Percentiles rank a stretch among this genome's conserved stretches.
Conservation (phyloP, 108 stramenopile species). For the Cyclotella kingstonii region DNA sequence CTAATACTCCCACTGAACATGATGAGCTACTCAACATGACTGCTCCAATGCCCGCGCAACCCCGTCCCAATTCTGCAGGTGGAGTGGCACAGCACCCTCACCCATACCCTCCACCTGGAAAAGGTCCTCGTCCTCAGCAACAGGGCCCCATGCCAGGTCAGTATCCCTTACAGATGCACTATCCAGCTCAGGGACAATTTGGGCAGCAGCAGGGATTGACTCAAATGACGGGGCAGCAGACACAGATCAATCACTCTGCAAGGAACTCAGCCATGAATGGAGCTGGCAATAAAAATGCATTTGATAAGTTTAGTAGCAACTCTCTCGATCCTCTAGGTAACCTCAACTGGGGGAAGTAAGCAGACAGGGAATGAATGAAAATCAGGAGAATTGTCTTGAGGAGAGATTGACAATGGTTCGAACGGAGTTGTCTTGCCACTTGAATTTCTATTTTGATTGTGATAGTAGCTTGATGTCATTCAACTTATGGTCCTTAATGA, state of each 20-base stretch:
- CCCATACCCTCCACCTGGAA: neutral
- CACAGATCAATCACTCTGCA: slow-evolving; percentile 22
- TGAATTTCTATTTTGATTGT: no score
- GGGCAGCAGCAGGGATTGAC: slow-evolving; percentile 5
- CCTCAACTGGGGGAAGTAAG: slow-evolving; percentile 43
- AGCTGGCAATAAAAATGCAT: slow-evolving; percentile 39
- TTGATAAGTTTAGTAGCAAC: slow-evolving; percentile 46
- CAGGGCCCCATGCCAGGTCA: slow-evolving; percentile 45
- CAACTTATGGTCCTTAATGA: no score
- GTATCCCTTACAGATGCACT: slow-evolving; percentile 28
- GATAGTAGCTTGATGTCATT: no score
- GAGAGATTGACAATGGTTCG: no score
- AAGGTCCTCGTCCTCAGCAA: slow-evolving; percentile 27
- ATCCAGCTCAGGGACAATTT: slow-evolving; percentile 18
- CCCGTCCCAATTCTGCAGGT: slow-evolving; percentile 25
- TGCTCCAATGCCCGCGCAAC: slow-evolving; percentile 43
- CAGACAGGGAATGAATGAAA: neutral
- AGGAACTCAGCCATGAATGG: neutral
- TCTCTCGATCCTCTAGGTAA: slow-evolving; percentile 64
- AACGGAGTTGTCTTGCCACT: no score
- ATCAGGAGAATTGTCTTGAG: no score
- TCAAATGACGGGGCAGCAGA: slow-evolving; percentile 33
- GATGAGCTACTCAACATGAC: slow-evolving; percentile 85
- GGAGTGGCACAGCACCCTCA: slow-evolving; percentile 5
- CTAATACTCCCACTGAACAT: slow-evolving; percentile 47